These are phyloP conservation scores for Ophiostoma montium DNA, from an alignment of 2,329 filamentous ascomycete species.

Conservation along the genomic window DNA sequence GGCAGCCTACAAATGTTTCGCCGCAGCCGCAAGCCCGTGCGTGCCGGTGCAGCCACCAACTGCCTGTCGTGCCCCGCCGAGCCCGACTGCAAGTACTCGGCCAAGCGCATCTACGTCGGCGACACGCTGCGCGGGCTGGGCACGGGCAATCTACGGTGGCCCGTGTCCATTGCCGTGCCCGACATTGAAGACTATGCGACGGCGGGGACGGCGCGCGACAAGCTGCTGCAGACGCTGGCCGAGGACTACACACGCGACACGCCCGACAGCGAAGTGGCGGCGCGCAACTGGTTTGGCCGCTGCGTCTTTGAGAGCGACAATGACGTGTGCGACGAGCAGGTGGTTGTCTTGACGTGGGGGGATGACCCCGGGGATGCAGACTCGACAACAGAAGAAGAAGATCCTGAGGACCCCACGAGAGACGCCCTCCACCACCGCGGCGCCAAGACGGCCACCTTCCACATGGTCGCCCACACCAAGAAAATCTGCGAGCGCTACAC, in stretches of 20 bases:
- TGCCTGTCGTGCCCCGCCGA: conserved; percentile 71
- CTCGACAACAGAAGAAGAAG: no score
- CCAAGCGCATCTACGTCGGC: conserved; percentile 61
- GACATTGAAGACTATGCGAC: conserved; percentile 69
- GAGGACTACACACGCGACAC: conserved; percentile 40
- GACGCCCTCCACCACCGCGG: conserved; percentile 30
- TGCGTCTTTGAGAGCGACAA: conserved; percentile 93
- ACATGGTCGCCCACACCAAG: conserved; percentile 87
- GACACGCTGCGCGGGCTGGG: conserved; percentile 44
- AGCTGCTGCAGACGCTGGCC: conserved; percentile 23
- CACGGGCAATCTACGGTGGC: conserved; percentile 60
- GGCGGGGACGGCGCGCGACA: conserved; percentile 33
- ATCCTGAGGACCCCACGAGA: conserved; percentile 22
- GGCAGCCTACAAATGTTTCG: conserved; percentile 71
- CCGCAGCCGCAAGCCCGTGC: conserved; percentile 57
- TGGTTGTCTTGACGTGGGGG: conserved; percentile 78
- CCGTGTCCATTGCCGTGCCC: conserved; percentile 75
- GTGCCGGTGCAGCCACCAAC: conserved; percentile 67
- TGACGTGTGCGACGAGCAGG: conserved; percentile 84
- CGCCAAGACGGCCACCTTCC: conserved; percentile 76
- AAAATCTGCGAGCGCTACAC: conserved; percentile 78
- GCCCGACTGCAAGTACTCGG: conserved; percentile 67
- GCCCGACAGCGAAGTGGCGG: conserved; percentile 31
- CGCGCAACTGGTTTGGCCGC: conserved; percentile 70
- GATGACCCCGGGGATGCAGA: conserved; percentile 46